Evolutionary conservation across 1,139 yeast species (phyloP).

Genomic region (Debaryomyces coudertii): DNA sequence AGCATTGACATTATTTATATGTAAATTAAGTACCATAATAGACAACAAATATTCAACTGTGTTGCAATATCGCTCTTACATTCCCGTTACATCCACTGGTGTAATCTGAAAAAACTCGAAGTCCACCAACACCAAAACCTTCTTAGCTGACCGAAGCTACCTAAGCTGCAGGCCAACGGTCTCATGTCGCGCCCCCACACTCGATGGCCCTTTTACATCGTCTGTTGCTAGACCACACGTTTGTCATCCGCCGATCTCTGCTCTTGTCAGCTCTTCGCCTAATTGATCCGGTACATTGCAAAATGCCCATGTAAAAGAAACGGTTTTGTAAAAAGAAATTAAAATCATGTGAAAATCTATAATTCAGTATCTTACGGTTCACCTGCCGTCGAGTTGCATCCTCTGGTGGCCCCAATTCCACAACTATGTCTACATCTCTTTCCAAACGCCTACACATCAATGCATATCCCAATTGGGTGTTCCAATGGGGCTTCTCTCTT

Average conservation of each 20-base stretch:
- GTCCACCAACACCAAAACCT: no score
- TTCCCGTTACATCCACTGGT: neutral
- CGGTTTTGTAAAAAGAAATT: neutral
- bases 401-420: no score
- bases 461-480: neutral
- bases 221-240: no score
- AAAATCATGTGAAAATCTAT: neutral
- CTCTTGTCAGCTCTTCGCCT: neutral
- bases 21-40: neutral
- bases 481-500: neutral
- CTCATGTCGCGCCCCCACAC: no score
- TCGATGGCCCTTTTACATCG: no score
- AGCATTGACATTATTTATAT: neutral
- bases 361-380: neutral
- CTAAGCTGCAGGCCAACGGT: no score
- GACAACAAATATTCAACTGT: neutral
- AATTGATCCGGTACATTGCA: conserved; percentile 2
- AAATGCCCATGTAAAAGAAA: neutral
- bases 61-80: neutral
- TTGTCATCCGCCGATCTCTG: no score
- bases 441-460: neutral
- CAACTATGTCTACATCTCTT: no score
- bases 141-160: no score
- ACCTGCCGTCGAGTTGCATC: no score
- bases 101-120: no score